Conservation (phyloP, 352 stramenopile species). For the Phytophthora boehmeriae region DNA sequence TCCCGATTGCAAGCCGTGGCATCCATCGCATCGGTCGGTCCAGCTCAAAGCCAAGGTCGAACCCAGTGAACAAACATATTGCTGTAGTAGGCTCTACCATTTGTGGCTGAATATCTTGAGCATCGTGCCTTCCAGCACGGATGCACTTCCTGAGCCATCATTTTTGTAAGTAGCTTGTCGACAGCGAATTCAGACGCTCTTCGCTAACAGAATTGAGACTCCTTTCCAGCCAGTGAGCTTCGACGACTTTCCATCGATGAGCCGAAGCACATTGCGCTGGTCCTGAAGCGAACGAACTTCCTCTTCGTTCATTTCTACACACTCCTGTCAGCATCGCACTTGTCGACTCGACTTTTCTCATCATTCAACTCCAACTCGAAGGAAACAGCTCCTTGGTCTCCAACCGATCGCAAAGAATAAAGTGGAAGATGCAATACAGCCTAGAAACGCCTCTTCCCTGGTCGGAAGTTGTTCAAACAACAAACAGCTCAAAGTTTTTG, state of each 20-base stretch:
- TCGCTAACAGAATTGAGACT: slow-evolving; percentile 19
- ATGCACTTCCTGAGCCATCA: slow-evolving; percentile 21
- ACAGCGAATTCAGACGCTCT: slow-evolving; percentile 14
- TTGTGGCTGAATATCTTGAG: slow-evolving; percentile 18
- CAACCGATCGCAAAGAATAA: too few relatives aligned
- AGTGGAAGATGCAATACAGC: too few relatives aligned
- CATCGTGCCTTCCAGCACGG: slow-evolving; percentile 13
- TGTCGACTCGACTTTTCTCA: too few relatives aligned
- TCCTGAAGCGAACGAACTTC: background rate
- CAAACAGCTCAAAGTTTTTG: too few relatives aligned
- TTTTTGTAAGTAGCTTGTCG: background rate
- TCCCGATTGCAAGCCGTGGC: too few relatives aligned
- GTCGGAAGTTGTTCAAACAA: too few relatives aligned
- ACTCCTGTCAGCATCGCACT: too few relatives aligned
- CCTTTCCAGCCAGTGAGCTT: slow-evolving; percentile 10
- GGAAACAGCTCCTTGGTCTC: too few relatives aligned
- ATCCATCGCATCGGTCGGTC: too few relatives aligned
- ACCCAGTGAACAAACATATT: background rate
- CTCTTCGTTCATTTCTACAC: slow-evolving; percentile 8
- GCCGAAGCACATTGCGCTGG: slow-evolving; percentile 18
- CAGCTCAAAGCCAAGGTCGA: background rate
- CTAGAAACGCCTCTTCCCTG: too few relatives aligned
- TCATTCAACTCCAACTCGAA: too few relatives aligned
- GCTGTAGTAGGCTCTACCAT: slow-evolving; percentile 9
- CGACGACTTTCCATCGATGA: slow-evolving; percentile 23